Base-by-base conservation (phyloP, 192 early-diverging fungal genomes). In the Jimgerdemannia lactiflua region DNA sequence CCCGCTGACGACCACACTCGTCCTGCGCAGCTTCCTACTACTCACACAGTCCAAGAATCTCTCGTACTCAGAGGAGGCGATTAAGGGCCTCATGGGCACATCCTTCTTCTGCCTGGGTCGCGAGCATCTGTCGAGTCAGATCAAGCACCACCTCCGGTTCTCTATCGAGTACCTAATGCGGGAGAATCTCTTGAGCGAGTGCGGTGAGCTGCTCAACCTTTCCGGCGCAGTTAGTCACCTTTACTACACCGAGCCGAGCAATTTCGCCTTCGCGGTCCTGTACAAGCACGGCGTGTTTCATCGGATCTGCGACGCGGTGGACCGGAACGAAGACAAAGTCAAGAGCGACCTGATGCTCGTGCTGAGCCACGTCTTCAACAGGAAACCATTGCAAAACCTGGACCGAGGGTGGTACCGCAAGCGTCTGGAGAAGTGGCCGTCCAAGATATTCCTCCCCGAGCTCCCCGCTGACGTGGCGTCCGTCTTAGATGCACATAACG, bases 1-100 rank as follows among this genome's bases (percentile, higher is more conserved):
- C 70, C 84, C 84, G n/a, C 64, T 86, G 19, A 76, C 84, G 18
- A 85, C 78, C 6, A 86, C 80, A 1, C 73, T 86, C 19, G 80
- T 83, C 3, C 74, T 85, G 0, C 77, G 84, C 18, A 66, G 74
- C 59, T 75, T 75, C 65, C 69, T 72, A 20, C 72, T 86, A 40
- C 49, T 86, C 14, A 66, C 9, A 18, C 19, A 65, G 4, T 11
- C 4, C 18, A 41, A 14, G 10, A 18, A 79, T 49, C 3, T 39
- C 18, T 18, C 39, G 8, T 43, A 65, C 67, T 70, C 79, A 0
- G 3, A 74, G 43, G 17, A 54, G 42, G n/a, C 67, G 39, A 42
- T 79, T 63, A 59, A 40, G 10, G 73, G 80, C 29, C 54, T 79
- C 44, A 41, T 79, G 39, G 79, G 70, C 9, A 39, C 75, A n/a